phyloP scores from a whole-genome alignment of 306 rosid species.

The Vigna hirtella region DNA sequence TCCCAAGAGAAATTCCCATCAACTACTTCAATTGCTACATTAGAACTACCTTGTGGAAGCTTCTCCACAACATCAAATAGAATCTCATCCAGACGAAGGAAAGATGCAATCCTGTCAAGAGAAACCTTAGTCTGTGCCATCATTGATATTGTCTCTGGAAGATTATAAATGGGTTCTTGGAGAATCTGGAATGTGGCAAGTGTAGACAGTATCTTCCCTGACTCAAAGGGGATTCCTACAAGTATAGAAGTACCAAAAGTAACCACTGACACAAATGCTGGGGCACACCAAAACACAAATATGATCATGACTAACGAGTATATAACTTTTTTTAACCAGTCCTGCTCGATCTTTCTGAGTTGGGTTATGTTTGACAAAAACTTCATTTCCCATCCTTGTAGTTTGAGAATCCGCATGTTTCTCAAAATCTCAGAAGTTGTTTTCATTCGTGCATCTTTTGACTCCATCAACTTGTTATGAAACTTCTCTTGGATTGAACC shows the following conservation, averaged over 20 bases:
- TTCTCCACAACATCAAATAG: slow-evolving; percentile 34
- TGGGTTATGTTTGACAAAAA: slow-evolving; percentile 42
- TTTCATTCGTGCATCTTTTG: slow-evolving; percentile 51
- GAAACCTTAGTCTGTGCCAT: slow-evolving; percentile 48
- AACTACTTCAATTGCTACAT: slow-evolving; percentile 36
- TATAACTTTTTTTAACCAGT: slow-evolving; percentile 39
- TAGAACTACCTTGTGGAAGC: slow-evolving; percentile 38
- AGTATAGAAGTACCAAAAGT: slow-evolving; percentile 47
- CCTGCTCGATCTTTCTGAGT: slow-evolving; percentile 35
- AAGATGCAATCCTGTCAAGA: slow-evolving; percentile 46
- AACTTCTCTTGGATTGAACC: slow-evolving; percentile 42
- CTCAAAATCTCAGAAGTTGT: slow-evolving; percentile 50
- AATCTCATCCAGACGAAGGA: slow-evolving; percentile 41
- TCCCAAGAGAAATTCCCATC: slow-evolving; percentile 50
- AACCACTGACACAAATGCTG: slow-evolving; percentile 49
- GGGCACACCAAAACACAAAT: slow-evolving; percentile 47
- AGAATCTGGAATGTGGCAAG: slow-evolving; percentile 50
- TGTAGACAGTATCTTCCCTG: slow-evolving; percentile 51
- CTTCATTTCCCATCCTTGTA: slow-evolving; percentile 57
- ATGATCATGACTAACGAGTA: background rate
- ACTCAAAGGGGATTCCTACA: slow-evolving; percentile 46
- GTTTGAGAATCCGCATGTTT: slow-evolving; percentile 55
- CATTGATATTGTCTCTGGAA: slow-evolving; percentile 44
- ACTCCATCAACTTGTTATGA: slow-evolving; percentile 52
- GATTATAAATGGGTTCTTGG: slow-evolving; percentile 39